Conservation (phyloP, 441 rosid species). For the Jatropha multifida region DNA sequence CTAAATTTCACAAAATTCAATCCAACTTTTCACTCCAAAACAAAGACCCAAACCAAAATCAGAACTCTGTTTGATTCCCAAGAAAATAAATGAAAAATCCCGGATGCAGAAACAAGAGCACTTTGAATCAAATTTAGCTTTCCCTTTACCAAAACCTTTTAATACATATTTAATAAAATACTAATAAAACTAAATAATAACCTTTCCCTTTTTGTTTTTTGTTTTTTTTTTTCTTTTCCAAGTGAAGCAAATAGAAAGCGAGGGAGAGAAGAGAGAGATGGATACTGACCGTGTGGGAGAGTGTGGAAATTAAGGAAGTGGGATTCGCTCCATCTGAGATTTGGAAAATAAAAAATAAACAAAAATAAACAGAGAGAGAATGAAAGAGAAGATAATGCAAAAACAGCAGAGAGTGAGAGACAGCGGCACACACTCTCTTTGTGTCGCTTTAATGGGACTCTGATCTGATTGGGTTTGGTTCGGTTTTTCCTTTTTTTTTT, state of each 20-base stretch:
- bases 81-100: neutral
- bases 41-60: neutral
- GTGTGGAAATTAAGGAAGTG: slow-evolving; percentile 5
- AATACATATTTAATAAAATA: neutral
- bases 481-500: too few relatives aligned
- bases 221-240: slow-evolving; percentile 14
- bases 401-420: neutral
- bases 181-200: neutral
- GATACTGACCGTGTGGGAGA: neutral
- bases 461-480: neutral
- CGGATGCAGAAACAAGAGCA: neutral
- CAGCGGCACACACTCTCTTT: neutral
- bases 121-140: neutral
- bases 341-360: neutral
- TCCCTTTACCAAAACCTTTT: neutral
- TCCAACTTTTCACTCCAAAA: neutral
- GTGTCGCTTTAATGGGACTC: slow-evolving; percentile 3
- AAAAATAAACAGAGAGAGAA: neutral
- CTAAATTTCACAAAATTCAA: neutral
- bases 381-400: neutral
- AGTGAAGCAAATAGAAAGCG: slow-evolving; percentile 34
- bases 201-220: too few relatives aligned
- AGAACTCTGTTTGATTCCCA: neutral
- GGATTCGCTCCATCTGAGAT: neutral
- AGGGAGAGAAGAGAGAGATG: slow-evolving; percentile 1